Evolutionary conservation across 257 asterid species (phyloP).

Genomic region (Mentha longifolia): DNA sequence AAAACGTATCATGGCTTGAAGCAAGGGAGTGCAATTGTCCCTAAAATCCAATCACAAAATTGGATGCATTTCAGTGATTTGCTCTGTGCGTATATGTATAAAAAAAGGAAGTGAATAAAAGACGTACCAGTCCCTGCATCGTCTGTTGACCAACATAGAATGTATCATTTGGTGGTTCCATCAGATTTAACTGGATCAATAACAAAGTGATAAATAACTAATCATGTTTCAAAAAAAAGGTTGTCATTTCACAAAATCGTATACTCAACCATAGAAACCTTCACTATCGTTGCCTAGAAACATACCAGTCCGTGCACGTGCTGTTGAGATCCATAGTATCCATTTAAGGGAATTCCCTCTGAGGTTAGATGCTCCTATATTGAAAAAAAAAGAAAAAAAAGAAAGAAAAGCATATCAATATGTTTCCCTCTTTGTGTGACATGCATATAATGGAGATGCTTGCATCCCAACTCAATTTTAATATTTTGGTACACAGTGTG

Average conservation of each 20-base stretch:
- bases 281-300: conserved; percentile 23
- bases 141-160: conserved; percentile 74
- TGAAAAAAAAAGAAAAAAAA: conserved; percentile 16
- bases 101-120: not conserved
- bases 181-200: conserved; percentile 81
- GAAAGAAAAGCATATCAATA: conserved; percentile 8
- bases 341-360: conserved; percentile 65
- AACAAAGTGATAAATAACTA: conserved; percentile 30
- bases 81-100: conserved; percentile 3
- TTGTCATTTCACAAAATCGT: conserved; percentile 7
- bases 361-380: conserved; percentile 72
- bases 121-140: conserved; percentile 84
- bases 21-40: conserved; percentile 75
- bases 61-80: conserved; percentile 14
- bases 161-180: conserved; percentile 94
- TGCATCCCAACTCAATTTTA: not conserved
- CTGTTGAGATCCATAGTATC: conserved; percentile 87
- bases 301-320: conserved; percentile 90
- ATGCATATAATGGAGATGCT: conserved; percentile 5
- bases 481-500: not conserved
- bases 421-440: not conserved
- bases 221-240: conserved; percentile 20
- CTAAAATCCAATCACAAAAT: conserved; percentile 45
- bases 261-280: conserved; percentile 5
- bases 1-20: conserved; percentile 75